phyloP scores from a whole-genome alignment of 805 yeast genomes.

The Teunomyces aglyptinius region DNA sequence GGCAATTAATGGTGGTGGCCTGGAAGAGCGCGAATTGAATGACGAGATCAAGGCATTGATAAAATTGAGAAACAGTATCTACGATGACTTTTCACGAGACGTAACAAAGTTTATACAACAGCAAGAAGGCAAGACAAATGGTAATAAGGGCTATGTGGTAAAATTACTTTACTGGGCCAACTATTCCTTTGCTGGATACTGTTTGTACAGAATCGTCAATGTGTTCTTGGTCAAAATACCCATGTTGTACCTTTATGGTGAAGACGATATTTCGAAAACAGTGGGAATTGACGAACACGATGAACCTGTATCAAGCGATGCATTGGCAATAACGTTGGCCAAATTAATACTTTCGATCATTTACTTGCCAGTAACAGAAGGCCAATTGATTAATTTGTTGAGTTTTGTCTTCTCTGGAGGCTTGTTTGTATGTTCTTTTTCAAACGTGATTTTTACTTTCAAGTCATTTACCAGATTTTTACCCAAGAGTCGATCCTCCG shows the following conservation, averaged over 20 bases:
- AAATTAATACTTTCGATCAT: slow-evolving; percentile 31
- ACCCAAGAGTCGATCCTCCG: slow-evolving; percentile 12
- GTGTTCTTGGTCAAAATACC: slow-evolving; percentile 44
- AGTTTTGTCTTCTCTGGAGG: slow-evolving; percentile 56
- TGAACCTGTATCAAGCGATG: slow-evolving; percentile 31
- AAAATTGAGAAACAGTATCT: slow-evolving; percentile 28
- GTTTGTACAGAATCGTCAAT: slow-evolving; percentile 46
- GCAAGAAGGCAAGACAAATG: slow-evolving; percentile 5
- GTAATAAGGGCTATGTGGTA: background rate
- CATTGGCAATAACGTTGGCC: slow-evolving; percentile 49
- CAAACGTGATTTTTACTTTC: slow-evolving; percentile 61
- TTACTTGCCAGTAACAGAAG: slow-evolving; percentile 30
- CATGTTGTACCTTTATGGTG: background rate
- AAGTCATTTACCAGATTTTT: slow-evolving; percentile 43
- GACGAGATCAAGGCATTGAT: slow-evolving; percentile 40
- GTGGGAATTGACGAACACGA: slow-evolving; percentile 6
- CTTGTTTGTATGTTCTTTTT: slow-evolving; percentile 60
- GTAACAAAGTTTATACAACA: slow-evolving; percentile 17
- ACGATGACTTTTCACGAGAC: slow-evolving; percentile 26
- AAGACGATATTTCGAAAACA: background rate
- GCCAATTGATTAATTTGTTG: slow-evolving; percentile 43
- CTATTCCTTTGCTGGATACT: slow-evolving; percentile 43
- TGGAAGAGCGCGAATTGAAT: slow-evolving; percentile 32
- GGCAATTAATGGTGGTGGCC: slow-evolving; percentile 11
- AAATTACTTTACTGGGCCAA: slow-evolving; percentile 16